phyloP scores from a whole-genome alignment of 345 rosid species.

The Pistacia atlantica region DNA sequence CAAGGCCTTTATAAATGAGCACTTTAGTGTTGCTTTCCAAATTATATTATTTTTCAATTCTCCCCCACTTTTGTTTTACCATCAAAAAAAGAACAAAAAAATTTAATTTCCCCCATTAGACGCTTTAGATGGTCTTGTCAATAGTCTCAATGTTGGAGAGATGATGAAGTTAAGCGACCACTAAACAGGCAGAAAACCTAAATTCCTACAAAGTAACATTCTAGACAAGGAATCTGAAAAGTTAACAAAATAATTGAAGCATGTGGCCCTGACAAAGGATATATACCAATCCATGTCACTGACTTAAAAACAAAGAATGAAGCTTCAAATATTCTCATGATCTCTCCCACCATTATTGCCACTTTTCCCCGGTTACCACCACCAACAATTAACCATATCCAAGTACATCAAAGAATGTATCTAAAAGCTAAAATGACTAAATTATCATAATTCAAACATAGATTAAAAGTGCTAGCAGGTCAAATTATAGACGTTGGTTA shows the following conservation, averaged over 20 bases:
- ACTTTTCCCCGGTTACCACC: conserved; percentile 12
- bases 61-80: neutral
- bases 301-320: neutral
- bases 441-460: neutral
- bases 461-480: neutral
- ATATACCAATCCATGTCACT: neutral
- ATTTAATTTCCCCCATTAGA: neutral
- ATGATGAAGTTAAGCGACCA: neutral
- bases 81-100: neutral
- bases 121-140: neutral
- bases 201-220: neutral
- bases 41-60: neutral
- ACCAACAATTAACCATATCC: neutral
- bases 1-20: neutral
- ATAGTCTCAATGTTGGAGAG: neutral
- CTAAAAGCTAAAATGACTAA: neutral
- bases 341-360: neutral
- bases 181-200: neutral
- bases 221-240: conserved; percentile 1
- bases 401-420: neutral
- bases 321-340: neutral
- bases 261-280: neutral
- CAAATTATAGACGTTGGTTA: conserved; percentile 1
- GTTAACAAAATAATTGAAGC: neutral
- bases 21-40: neutral